These are phyloP conservation scores for Rhizopus sp. DNA, from an alignment of 371 early-diverging fungal genomes.

Conservation along the genomic window DNA sequence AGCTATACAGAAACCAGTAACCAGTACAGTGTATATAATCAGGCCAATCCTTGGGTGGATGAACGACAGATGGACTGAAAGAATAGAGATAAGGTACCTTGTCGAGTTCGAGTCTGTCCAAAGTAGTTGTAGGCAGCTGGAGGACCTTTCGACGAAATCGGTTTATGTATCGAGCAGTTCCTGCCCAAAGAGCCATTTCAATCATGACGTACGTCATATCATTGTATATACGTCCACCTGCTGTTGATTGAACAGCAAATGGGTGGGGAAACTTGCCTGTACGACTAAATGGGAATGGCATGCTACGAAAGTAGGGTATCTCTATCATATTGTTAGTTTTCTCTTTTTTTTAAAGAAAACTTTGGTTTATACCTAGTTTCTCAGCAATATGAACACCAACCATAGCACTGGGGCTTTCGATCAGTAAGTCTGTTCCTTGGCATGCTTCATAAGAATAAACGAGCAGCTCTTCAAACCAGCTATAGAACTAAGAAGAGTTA, in stretches of 20 bases:
- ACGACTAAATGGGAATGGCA: constrained; percentile 82
- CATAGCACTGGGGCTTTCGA: constrained; percentile 79
- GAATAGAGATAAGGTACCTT: constrained; percentile 73
- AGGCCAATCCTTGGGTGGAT: constrained; percentile 76
- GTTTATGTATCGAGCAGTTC: constrained; percentile 63
- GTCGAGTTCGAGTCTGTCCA: constrained; percentile 56
- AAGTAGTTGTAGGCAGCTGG: constrained; percentile 49
- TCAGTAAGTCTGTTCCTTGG: constrained; percentile 72
- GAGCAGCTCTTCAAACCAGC: constrained; percentile 74
- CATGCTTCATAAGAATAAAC: constrained; percentile 69
- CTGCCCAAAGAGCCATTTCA: constrained; percentile 77
- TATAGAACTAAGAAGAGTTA: constrained; percentile 53
- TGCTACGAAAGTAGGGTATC: constrained; percentile 73
- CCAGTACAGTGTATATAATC: constrained; percentile 76
- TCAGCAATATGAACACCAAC: constrained; percentile 81
- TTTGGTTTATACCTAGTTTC: constrained; percentile 43
- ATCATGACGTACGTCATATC: constrained; percentile 78
- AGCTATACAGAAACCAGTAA: constrained; percentile 82
- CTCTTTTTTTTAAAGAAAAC: too few relatives aligned
- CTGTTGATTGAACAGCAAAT: constrained; percentile 63
- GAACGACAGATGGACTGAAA: constrained; percentile 72
- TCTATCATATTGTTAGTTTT: constrained; percentile 14
- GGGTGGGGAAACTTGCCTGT: constrained; percentile 80
- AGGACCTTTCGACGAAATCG: constrained; percentile 64
- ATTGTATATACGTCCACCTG: constrained; percentile 71